A percentile compares a stretch with the other conserved stretches of the same genome.
Evolutionary conservation across 768 basidiomycete genomes (phyloP).

Genomic region (Dacryopinax primogenitus): DNA sequence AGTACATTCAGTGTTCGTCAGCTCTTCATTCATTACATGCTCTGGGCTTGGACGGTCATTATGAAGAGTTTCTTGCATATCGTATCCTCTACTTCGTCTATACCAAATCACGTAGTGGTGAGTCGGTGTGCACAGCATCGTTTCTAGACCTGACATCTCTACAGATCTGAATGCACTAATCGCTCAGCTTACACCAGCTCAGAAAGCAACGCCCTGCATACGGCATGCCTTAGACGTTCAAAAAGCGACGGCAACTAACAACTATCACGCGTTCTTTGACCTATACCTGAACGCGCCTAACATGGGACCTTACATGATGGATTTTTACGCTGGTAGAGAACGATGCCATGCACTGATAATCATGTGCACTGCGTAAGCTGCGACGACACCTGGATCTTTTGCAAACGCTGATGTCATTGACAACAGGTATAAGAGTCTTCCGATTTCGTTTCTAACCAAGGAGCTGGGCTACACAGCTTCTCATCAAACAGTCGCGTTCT

Average conservation of each 20-base stretch:
- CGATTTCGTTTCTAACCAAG: constrained; percentile 60
- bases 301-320: constrained; percentile 99
- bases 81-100: constrained; percentile 92
- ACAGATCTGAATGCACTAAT: constrained; percentile 90
- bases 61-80: constrained; percentile 94
- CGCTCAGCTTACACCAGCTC: constrained; percentile 89
- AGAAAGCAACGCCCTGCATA: constrained; percentile 70
- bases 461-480: constrained; percentile 75
- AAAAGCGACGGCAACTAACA: constrained; percentile 77
- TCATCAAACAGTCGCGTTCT: constrained; percentile 51
- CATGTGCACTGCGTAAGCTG: constrained; percentile 82
- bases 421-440: constrained; percentile 69
- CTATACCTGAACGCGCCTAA: constrained; percentile 75
- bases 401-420: not conserved
- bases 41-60: constrained; percentile 80
- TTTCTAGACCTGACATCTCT: not conserved
- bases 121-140: constrained; percentile 21
- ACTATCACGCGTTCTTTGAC: constrained; percentile 85
- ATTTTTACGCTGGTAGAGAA: constrained; percentile 92
- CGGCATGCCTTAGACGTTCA: constrained; percentile 83
- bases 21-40: constrained; percentile 83
- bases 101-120: constrained; percentile 86
- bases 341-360: constrained; percentile 71
- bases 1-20: constrained; percentile 96
- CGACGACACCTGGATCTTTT: not conserved